Base-by-base conservation (phyloP, 108 stramenopile genomes). In the Cyclotella choctawhatcheeana region DNA sequence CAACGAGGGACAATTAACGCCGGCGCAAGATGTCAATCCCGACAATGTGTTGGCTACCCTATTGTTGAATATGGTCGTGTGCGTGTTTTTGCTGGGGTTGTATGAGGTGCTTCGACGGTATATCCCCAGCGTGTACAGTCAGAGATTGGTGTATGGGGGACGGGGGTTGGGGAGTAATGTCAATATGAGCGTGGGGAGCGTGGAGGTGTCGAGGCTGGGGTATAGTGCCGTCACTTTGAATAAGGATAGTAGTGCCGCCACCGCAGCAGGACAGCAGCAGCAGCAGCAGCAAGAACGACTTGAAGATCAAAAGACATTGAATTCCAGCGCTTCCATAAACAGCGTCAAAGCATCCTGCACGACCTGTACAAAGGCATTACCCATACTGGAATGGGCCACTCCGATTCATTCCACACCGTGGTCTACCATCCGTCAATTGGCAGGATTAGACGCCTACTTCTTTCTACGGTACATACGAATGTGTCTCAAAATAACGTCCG, bases 361-460 rank as follows among this genome's bases (percentile, higher is more conserved):
- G 6, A 14, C 34, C 1, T 44, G 40, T 31, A 29, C 26, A 2
- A 6, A 47, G 29, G 45, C 35, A 22, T 40, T 71, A 21, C 63
- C 64, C 6, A 35, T 79, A 33, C 26, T 71, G 7, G 74, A 71
- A 65, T 81, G 79, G 79, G 51, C 62, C 44, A 34, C 33, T 32
- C 79, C 70, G 25, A 76, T 81, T 26, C 75, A 76, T 48, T 48
- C 35, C 18, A 71, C 75, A 12, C 79, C 76, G 7, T 82, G 81
- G 81, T 47, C 63, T 3, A 77, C 70, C 20, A 50, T 74, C 20
- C 74, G 81, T 22, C 78, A 83, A 16, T 37, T 77, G 3, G 88
- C 87, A 0, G 97, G 97, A 24, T 75, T 97, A 14, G 97, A 97
- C 83, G 97, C 87, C 26, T 97, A 96, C 79, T 94, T 97, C 78